Evolutionary conservation across 2,329 filamentous ascomycete species (phyloP).

Genomic region (Paecilomyces sp.): DNA sequence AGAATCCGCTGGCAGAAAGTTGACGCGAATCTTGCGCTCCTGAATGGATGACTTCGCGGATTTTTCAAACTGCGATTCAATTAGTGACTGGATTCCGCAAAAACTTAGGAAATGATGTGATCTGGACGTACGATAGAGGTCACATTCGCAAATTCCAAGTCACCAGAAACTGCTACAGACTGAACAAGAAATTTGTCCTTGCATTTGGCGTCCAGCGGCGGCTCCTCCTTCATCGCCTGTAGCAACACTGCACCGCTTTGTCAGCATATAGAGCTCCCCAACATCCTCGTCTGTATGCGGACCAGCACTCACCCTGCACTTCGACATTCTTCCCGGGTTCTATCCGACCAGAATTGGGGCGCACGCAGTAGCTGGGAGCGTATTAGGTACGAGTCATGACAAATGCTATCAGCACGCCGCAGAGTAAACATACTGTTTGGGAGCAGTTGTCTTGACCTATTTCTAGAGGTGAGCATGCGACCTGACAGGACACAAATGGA

Average conservation of each 20-base stretch:
- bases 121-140: slow-evolving; percentile 62
- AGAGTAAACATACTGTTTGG: slow-evolving; percentile 74
- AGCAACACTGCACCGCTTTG: slow-evolving; percentile 62
- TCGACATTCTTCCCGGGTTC: slow-evolving; percentile 85
- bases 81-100: slow-evolving; percentile 4
- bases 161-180: slow-evolving; percentile 73
- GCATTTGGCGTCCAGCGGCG: slow-evolving; percentile 77
- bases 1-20: slow-evolving; percentile 63
- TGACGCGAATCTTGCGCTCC: slow-evolving; percentile 93
- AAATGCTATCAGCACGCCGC: slow-evolving; percentile 3
- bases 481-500: neutral
- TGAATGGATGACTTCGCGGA: slow-evolving; percentile 69
- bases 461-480: slow-evolving; percentile 17
- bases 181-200: slow-evolving; percentile 97
- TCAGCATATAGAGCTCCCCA: slow-evolving; percentile 11
- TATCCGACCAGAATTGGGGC: slow-evolving; percentile 93
- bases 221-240: slow-evolving; percentile 96
- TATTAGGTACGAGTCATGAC: slow-evolving; percentile 13
- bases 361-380: slow-evolving; percentile 77
- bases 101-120: neutral
- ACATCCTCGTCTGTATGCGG: neutral
- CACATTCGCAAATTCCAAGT: slow-evolving; percentile 77
- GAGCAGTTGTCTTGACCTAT: slow-evolving; percentile 97
- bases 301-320: slow-evolving; percentile 64
- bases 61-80: slow-evolving; percentile 63